phyloP scores from a whole-genome alignment of 371 early-diverging fungal genomes.

The Cladochytrium tenue region DNA sequence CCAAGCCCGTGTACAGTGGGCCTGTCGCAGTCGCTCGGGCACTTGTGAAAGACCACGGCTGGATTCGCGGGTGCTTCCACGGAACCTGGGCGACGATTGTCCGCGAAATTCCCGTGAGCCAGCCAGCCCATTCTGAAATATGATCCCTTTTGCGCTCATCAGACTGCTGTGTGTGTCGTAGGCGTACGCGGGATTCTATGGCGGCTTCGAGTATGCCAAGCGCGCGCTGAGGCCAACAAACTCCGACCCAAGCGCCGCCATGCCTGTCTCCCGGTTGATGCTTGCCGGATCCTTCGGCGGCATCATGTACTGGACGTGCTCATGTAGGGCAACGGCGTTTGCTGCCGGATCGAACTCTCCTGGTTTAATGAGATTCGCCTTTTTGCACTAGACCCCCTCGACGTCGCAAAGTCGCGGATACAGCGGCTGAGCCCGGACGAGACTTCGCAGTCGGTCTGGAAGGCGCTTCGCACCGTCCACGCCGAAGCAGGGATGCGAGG shows the following conservation, averaged over 20 bases:
- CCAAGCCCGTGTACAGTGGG: background rate
- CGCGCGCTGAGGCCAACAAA: slow-evolving; percentile 32
- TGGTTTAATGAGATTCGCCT: background rate
- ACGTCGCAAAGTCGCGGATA: slow-evolving; percentile 79
- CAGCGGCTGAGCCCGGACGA: slow-evolving; percentile 24
- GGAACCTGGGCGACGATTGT: slow-evolving; percentile 78
- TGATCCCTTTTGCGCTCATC: background rate
- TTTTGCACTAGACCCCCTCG: slow-evolving; percentile 61
- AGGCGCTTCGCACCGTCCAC: slow-evolving; percentile 8
- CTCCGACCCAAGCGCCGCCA: slow-evolving; percentile 1
- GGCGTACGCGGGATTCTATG: slow-evolving; percentile 78
- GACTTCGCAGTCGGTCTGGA: slow-evolving; percentile 6
- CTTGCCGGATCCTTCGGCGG: slow-evolving; percentile 75
- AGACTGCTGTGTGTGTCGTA: slow-evolving; percentile 34
- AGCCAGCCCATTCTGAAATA: background rate
- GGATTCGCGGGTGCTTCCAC: slow-evolving; percentile 67
- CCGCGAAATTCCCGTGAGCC: slow-evolving; percentile 78
- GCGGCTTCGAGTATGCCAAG: slow-evolving; percentile 76
- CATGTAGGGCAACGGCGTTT: slow-evolving; percentile 33
- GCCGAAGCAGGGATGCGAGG: slow-evolving; percentile 15
- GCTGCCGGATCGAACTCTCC: background rate
- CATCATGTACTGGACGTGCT: slow-evolving; percentile 75
- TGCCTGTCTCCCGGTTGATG: slow-evolving; percentile 66
- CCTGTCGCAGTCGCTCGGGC: background rate
- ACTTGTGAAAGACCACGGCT: background rate